Conservation (phyloP, 73 alveolate species). For the Blepharisma japonicum region DNA sequence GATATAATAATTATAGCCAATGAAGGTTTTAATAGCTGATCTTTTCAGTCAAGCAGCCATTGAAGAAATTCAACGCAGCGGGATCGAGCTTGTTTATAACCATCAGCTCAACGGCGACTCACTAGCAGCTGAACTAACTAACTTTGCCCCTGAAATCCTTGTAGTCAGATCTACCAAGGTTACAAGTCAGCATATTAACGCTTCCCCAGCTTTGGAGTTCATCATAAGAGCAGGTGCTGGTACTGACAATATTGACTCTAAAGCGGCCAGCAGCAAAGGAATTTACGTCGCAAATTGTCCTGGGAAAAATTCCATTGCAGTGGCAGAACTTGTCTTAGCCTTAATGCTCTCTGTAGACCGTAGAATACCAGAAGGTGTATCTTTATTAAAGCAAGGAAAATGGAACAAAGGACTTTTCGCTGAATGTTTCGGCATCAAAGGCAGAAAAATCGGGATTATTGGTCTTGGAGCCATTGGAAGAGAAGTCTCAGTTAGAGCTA, state of each 20-base stretch:
- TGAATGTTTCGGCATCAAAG: constrained; percentile 71
- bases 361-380: constrained; percentile 43
- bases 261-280: constrained; percentile 63
- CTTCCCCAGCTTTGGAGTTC: constrained; percentile 58
- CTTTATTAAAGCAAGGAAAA: constrained; percentile 54
- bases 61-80: constrained; percentile 41
- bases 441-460: constrained; percentile 74
- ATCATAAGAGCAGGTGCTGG: constrained; percentile 92
- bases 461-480: constrained; percentile 78
- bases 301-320: constrained; percentile 89
- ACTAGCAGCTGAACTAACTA: constrained; percentile 45
- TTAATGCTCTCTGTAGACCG: constrained; percentile 66
- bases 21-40: constrained; percentile 60
- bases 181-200: constrained; percentile 55
- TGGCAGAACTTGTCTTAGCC: constrained; percentile 85
- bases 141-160: constrained; percentile 44
- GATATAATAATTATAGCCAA: neutral
- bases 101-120: constrained; percentile 50
- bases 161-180: constrained; percentile 81
- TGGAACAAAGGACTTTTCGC: constrained; percentile 69
- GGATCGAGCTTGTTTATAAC: constrained; percentile 52
- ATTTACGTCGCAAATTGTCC: constrained; percentile 85
- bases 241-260: constrained; percentile 72
- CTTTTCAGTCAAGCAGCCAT: constrained; percentile 51
- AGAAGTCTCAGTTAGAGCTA: constrained; percentile 55